Evolutionary conservation across 768 basidiomycete species (phyloP).

Genomic region (Boletales sp.): DNA sequence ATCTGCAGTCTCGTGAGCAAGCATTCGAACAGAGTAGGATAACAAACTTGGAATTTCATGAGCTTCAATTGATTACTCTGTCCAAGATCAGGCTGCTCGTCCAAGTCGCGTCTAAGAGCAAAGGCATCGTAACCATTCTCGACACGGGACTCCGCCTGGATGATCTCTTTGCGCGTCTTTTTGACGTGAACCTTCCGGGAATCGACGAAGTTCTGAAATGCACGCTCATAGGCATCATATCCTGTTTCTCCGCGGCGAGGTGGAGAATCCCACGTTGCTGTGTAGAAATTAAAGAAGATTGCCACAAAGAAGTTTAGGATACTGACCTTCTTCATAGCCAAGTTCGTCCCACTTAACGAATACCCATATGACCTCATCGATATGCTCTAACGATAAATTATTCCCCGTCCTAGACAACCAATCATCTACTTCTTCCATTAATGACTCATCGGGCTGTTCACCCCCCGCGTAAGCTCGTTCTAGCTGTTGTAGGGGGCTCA

Average conservation of each 20-base stretch:
- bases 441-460: constrained; percentile 52
- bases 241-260: constrained; percentile 54
- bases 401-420: constrained; percentile 43
- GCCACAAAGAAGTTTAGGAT: background rate
- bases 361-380: constrained; percentile 67
- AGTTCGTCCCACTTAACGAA: constrained; percentile 94
- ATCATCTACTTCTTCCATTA: constrained; percentile 58
- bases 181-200: constrained; percentile 62
- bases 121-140: constrained; percentile 51
- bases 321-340: constrained; percentile 85
- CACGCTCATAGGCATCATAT: constrained; percentile 62
- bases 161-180: constrained; percentile 37
- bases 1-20: constrained; percentile 41
- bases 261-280: constrained; percentile 94
- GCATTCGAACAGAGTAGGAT: constrained; percentile 1
- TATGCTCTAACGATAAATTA: constrained; percentile 43
- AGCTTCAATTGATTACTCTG: constrained; percentile 61
- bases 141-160: constrained; percentile 48
- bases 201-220: constrained; percentile 62
- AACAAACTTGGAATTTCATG: constrained; percentile 81
- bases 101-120: constrained; percentile 40
- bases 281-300: constrained; percentile 1
- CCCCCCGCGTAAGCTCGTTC: constrained; percentile 53
- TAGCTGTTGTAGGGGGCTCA: constrained; percentile 24
- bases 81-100: constrained; percentile 62